A percentile compares a stretch with the other conserved stretches of the same genome.
Evolutionary conservation across 2,329 filamentous ascomycete genomes (phyloP).

Genomic region (Colletotrichum orchidophilum): DNA sequence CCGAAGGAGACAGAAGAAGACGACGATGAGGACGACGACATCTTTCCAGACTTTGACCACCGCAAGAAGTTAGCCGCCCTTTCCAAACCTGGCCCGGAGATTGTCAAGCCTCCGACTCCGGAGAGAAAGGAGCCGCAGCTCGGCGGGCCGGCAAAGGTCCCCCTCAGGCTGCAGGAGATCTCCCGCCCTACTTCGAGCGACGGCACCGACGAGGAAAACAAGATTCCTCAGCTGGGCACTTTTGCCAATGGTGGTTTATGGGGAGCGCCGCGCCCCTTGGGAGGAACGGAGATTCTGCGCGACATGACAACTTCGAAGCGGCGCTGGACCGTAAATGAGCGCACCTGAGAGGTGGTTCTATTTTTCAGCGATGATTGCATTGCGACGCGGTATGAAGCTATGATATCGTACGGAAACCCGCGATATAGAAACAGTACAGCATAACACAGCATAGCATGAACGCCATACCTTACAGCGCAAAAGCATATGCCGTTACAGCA

Average conservation of each 20-base stretch:
- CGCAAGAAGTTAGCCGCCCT: constrained; percentile 41
- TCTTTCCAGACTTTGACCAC: constrained; percentile 62
- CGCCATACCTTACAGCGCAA: background rate
- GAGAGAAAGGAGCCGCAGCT: constrained; percentile 36
- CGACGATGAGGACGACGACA: constrained; percentile 60
- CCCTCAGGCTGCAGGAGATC: constrained; percentile 32
- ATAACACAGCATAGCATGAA: background rate
- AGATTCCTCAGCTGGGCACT: constrained; percentile 45
- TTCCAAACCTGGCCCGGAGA: constrained; percentile 18
- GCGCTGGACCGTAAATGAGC: constrained; percentile 66
- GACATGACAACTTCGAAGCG: constrained; percentile 59
- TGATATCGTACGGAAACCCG: background rate
- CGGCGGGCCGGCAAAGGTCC: constrained; percentile 23
- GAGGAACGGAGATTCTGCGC: constrained; percentile 53
- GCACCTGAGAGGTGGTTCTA: constrained; percentile 15
- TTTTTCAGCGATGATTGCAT: background rate
- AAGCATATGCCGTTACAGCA: constrained; percentile 9
- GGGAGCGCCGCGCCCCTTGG: constrained; percentile 54
- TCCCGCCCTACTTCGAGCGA: constrained; percentile 32
- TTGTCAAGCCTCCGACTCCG: constrained; percentile 29
- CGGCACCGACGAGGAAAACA: constrained; percentile 42
- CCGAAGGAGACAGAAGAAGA: constrained; percentile 50
- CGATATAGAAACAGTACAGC: background rate
- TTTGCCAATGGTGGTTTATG: constrained; percentile 54
- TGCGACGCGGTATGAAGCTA: background rate